Evolutionary conservation across 1,284 basidiomycete species (phyloP).

Genomic region (Meira nashicola): DNA sequence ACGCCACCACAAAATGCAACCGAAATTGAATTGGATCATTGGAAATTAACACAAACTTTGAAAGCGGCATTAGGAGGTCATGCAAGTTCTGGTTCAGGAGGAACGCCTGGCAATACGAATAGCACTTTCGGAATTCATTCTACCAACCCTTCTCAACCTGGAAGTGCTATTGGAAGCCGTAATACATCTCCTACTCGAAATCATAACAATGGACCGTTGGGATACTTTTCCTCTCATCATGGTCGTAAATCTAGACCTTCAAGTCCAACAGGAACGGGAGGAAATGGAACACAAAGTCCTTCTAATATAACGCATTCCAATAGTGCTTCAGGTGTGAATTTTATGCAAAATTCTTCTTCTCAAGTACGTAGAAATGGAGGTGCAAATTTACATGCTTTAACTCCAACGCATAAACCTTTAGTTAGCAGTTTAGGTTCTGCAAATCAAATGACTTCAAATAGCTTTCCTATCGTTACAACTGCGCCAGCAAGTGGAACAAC

Average conservation of each 20-base stretch:
- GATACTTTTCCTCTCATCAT: background rate
- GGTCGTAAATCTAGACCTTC: constrained; percentile 3
- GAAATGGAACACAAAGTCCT: background rate
- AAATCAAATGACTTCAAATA: background rate
- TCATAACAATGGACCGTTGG: background rate
- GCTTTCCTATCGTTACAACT: constrained; percentile 4
- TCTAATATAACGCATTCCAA: background rate
- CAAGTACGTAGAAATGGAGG: background rate
- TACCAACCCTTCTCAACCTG: background rate
- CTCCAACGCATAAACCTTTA: constrained; percentile 5
- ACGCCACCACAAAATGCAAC: constrained; percentile 6
- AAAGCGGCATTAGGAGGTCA: constrained; percentile 6
- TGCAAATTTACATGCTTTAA: constrained; percentile 8
- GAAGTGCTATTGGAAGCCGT: background rate
- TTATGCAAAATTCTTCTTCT: background rate
- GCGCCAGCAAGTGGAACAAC: constrained; percentile 9
- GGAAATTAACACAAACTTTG: constrained; percentile 22
- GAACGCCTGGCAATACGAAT: background rate
- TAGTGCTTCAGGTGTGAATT: background rate
- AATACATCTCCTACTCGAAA: constrained; percentile 1
- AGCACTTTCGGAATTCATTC: background rate
- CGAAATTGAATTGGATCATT: constrained; percentile 36
- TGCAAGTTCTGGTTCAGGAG: constrained; percentile 2
- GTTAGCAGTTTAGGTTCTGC: background rate
- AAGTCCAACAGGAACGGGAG: constrained; percentile 2